Base-by-base conservation (phyloP, 164 flowering plant genomes). In the Stephania cephalantha region DNA sequence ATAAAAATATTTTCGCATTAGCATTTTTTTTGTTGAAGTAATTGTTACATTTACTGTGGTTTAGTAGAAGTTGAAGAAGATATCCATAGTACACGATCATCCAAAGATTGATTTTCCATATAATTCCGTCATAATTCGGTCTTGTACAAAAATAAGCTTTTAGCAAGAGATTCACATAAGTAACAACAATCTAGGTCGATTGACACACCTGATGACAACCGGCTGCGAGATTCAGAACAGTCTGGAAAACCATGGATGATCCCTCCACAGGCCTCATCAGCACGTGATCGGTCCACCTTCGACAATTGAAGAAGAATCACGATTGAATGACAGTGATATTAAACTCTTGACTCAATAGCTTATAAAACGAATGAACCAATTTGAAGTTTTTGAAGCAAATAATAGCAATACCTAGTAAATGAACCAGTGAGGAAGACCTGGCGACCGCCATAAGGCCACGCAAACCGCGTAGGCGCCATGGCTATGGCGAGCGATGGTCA, bases 401-500 rank as follows among this genome's bases (percentile, higher is more conserved):
- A 35, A 35, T 35, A 35, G 42, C 42, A 46, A 11, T 71, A 84
- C 86, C 84, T 35, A 11, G 81, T 78, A 70, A 84, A 84, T 0
- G 86, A 84, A 30, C 86, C 84, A 20, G 75, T 76, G 71, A 84
- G 77, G 61, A 76, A 82, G 50, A 84, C 84, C 75, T 76, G 79
- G 31, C 77, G 74, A 50, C 86, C 86, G 15, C 86, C 86, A 50
- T 84, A 80, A 2, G 81, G 86, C 86, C 86, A 84, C 42, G 77
- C 78, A 68, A 84, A 84, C 25, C 80, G 71, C 5, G 80, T 80
- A 45, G 82, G 82, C 25, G 80, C 76, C 82, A 81, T 75, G 50
- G 53, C 76, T 42, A 20, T 2, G 55, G 74, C 20, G 22, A 66
- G 42, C 42, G 42, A 35, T 46, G 48, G 15, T 35, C 42, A 69